phyloP scores from a whole-genome alignment of 2,329 filamentous ascomycete species.

The Xylariales sp. region DNA sequence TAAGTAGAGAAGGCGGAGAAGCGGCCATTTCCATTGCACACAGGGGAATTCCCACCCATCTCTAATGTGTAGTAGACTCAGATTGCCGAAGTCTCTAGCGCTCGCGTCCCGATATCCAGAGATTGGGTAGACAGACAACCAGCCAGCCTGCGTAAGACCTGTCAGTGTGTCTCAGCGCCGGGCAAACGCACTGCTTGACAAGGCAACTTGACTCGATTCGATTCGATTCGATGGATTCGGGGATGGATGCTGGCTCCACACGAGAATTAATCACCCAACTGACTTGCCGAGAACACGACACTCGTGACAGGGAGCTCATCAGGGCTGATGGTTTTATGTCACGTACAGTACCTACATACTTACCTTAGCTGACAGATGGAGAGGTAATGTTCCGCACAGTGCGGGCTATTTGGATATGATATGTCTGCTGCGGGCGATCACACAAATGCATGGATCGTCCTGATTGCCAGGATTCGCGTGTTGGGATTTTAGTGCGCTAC shows the following conservation, averaged over 20 bases:
- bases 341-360: no score
- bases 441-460: background rate
- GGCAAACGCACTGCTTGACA: no score
- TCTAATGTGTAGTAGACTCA: constrained; percentile 1
- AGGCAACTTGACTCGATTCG: no score
- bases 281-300: no score
- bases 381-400: background rate
- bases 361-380: no score
- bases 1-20: constrained; percentile 5
- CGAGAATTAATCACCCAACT: no score
- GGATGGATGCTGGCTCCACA: background rate
- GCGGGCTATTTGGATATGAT: background rate
- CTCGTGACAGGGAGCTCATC: no score
- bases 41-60: constrained; percentile 8
- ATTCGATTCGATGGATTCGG: background rate
- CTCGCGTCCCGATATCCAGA: constrained; percentile 3
- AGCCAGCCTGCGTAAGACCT: no score
- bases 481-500: constrained; percentile 6
- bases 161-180: no score
- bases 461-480: constrained; percentile 3
- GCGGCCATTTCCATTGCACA: constrained; percentile 7
- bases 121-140: constrained; percentile 1
- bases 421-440: background rate
- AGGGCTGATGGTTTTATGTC: no score
- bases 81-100: constrained; percentile 11